Conservation (phyloP, 768 basidiomycete genomes). For the Rhodotorula graminis region DNA sequence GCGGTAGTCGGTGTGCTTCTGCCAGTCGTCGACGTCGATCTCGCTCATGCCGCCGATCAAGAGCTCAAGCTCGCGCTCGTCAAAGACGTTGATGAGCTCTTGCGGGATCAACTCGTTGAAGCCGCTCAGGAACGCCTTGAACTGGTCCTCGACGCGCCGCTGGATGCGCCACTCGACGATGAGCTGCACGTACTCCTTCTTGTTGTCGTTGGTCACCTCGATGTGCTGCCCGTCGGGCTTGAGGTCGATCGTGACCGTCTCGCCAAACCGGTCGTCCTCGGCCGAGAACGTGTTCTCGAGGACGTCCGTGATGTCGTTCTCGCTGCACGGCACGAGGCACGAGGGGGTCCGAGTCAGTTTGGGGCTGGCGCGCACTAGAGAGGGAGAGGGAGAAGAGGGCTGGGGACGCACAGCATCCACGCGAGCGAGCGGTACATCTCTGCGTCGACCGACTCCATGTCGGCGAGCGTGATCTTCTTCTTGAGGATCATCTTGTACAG, state of each 20-base stretch:
- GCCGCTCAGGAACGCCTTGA: constrained; percentile 99
- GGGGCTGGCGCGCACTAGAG: background rate
- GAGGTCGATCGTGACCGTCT: constrained; percentile 93
- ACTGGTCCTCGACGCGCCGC: constrained; percentile 95
- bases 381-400: background rate
- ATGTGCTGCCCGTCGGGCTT: constrained; percentile 80
- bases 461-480: constrained; percentile 90
- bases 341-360: background rate
- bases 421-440: constrained; percentile 90
- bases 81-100: constrained; percentile 95
- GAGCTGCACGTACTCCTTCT: constrained; percentile 93
- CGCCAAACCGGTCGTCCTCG: constrained; percentile 94
- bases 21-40: constrained; percentile 49
- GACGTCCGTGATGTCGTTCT: constrained; percentile 76
- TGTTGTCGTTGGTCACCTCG: constrained; percentile 92
- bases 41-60: constrained; percentile 99
- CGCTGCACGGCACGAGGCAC: constrained; percentile 18
- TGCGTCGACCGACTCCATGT: constrained; percentile 93
- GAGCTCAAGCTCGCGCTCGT: constrained; percentile 93
- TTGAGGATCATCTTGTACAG: constrained; percentile 99
- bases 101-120: constrained; percentile 99
- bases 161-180: constrained; percentile 97
- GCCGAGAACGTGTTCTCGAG: constrained; percentile 98
- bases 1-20: constrained; percentile 97
- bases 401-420: constrained; percentile 88